Conservation (phyloP, 345 rosid species). For the Populus davidiana region DNA sequence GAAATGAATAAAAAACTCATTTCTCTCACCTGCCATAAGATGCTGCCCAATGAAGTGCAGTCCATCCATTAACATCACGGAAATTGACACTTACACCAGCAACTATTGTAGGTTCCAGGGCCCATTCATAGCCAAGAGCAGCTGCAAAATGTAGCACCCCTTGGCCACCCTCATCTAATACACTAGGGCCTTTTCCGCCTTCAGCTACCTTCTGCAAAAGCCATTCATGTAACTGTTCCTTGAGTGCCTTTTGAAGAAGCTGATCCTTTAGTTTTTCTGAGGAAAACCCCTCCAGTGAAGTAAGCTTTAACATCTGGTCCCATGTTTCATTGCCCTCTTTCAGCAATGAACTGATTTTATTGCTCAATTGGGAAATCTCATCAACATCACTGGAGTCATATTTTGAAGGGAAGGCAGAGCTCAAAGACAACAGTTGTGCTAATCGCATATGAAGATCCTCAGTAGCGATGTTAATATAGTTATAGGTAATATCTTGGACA, state of each 20-base stretch:
- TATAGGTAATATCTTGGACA: conserved; percentile 30
- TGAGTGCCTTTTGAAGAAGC: conserved; percentile 61
- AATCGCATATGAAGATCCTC: conserved; percentile 58
- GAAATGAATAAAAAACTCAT: conserved; percentile 6
- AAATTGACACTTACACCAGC: conserved; percentile 89
- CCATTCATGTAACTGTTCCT: conserved; percentile 77
- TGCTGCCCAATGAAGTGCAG: conserved; percentile 99
- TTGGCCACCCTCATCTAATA: conserved; percentile 83
- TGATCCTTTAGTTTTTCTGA: conserved; percentile 46
- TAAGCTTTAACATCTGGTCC: conserved; percentile 49
- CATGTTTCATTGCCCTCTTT: conserved; percentile 54
- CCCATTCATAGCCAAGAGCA: conserved; percentile 96
- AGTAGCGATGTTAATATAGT: conserved; percentile 16
- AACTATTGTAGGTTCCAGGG: conserved; percentile 66
- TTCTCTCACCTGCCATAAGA: conserved; percentile 72
- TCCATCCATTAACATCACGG: conserved; percentile 94
- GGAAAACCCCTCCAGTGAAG: conserved; percentile 37
- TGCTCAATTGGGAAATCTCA: conserved; percentile 51
- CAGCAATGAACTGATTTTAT: conserved; percentile 58
- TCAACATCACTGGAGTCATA: conserved; percentile 18
- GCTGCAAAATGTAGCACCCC: conserved; percentile 95
- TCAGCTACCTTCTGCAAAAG: conserved; percentile 69
- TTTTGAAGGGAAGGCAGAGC: conserved; percentile 23
- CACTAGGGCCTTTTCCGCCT: conserved; percentile 84
- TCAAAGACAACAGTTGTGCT: conserved; percentile 53